These are phyloP conservation scores for Rhodofomes roseus DNA, from an alignment of 1,284 basidiomycete species.

Conservation along the genomic window DNA sequence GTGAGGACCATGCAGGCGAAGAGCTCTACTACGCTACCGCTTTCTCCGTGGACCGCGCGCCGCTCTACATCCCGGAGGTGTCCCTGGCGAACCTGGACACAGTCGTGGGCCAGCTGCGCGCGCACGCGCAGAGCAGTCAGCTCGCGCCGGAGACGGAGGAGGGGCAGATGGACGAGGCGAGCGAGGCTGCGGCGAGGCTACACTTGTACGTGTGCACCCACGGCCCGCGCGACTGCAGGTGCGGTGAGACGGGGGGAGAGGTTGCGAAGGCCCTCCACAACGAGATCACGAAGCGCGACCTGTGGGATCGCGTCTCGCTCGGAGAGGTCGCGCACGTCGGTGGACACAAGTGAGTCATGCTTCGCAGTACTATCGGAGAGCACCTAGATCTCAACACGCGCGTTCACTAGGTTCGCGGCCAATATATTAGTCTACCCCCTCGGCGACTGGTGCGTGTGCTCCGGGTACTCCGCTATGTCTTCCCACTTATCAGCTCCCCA, in stretches of 20 bases:
- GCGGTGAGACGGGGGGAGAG: conserved; percentile 59
- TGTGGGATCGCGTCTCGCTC: conserved; percentile 32
- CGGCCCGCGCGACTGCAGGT: conserved; percentile 39
- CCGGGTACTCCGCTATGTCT: not conserved
- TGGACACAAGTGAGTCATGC: conserved; percentile 69
- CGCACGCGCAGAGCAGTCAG: conserved; percentile 23
- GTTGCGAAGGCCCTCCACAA: conserved; percentile 36
- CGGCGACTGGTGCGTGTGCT: not conserved
- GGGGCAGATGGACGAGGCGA: not conserved
- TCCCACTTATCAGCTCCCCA: conserved; percentile 20
- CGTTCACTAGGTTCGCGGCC: not conserved
- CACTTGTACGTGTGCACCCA: conserved; percentile 52
- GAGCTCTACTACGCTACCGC: conserved; percentile 39
- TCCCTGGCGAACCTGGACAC: conserved; percentile 45
- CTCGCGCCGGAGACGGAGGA: not conserved
- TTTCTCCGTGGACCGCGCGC: conserved; percentile 43
- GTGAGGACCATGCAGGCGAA: conserved; percentile 10
- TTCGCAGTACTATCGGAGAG: not conserved
- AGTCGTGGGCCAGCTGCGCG: conserved; percentile 35
- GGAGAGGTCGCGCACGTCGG: conserved; percentile 79
- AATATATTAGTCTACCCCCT: not conserved
- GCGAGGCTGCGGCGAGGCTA: conserved; percentile 25
- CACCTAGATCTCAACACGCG: not conserved
- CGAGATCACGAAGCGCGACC: conserved; percentile 25
- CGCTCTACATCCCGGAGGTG: conserved; percentile 45